Evolutionary conservation across 192 early-diverging fungal species (phyloP).

Genomic region (Ramicandelaber brevisporus): DNA sequence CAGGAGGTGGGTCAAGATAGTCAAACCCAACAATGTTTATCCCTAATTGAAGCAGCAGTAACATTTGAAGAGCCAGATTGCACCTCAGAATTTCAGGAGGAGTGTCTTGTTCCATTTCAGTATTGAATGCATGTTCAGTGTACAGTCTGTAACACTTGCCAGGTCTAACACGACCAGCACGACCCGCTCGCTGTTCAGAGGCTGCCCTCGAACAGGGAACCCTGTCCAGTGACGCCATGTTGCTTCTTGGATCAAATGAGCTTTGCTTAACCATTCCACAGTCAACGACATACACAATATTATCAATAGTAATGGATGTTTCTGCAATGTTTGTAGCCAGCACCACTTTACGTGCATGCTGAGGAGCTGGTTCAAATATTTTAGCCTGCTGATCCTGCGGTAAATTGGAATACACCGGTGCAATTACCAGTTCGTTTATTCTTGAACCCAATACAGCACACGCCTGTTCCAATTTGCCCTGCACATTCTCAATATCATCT

Average conservation of each 20-base stretch:
- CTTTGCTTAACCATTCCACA: slow-evolving; percentile 99
- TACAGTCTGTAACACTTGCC: slow-evolving; percentile 97
- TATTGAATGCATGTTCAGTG: slow-evolving; percentile 84
- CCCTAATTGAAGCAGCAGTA: slow-evolving; percentile 93
- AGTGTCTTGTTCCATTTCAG: slow-evolving; percentile 88
- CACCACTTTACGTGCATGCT: slow-evolving; percentile 86
- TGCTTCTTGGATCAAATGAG: slow-evolving; percentile 92
- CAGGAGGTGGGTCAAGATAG: slow-evolving; percentile 98
- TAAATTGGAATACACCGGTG: slow-evolving; percentile 79
- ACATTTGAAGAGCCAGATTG: slow-evolving; percentile 84
- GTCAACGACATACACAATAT: slow-evolving; percentile 96
- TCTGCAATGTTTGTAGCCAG: slow-evolving; percentile 96
- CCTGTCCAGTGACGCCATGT: slow-evolving; percentile 86
- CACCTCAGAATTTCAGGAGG: slow-evolving; percentile 96
- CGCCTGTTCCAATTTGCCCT: too few species aligned
- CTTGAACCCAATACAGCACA: slow-evolving; percentile 60
- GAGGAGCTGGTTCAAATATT: slow-evolving; percentile 82
- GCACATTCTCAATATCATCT: slow-evolving; percentile 84
- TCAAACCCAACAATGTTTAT: slow-evolving; percentile 97
- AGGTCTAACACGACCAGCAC: slow-evolving; percentile 92
- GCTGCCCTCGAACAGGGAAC: slow-evolving; percentile 86
- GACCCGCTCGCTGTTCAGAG: slow-evolving; percentile 89
- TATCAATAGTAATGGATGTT: slow-evolving; percentile 95
- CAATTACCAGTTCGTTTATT: slow-evolving; percentile 43
- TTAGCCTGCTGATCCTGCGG: slow-evolving; percentile 74